Conservation (phyloP, 1,139 yeast genomes). For the Debaryomyces subglobosus region DNA sequence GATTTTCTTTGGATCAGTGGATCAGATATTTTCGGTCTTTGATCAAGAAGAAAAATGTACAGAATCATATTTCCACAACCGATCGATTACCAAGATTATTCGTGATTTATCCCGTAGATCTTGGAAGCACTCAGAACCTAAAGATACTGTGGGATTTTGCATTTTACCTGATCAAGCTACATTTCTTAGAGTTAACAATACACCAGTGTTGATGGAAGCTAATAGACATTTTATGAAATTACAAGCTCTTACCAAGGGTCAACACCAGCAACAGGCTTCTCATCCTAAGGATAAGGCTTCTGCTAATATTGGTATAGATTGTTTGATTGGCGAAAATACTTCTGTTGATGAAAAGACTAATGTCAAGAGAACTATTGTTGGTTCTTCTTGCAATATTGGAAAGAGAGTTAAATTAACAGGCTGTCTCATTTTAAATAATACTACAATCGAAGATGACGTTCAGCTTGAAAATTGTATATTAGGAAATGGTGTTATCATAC, state of each 20-base stretch:
- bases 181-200: constrained; percentile 76
- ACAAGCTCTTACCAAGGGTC: constrained; percentile 44
- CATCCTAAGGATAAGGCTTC: constrained; percentile 59
- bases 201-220: constrained; percentile 88
- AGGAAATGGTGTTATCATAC: constrained; percentile 68
- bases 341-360: constrained; percentile 75
- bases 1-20: constrained; percentile 70
- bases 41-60: constrained; percentile 35
- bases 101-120: constrained; percentile 90
- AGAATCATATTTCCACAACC: constrained; percentile 40
- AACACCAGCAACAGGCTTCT: constrained; percentile 32
- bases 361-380: constrained; percentile 80
- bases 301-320: constrained; percentile 87
- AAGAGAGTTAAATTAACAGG: constrained; percentile 87
- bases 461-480: constrained; percentile 86
- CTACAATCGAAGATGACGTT: constrained; percentile 78
- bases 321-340: constrained; percentile 66
- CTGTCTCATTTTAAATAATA: constrained; percentile 75
- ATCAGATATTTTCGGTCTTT: constrained; percentile 46
- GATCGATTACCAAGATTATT: constrained; percentile 69
- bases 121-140: constrained; percentile 74
- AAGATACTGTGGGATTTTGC: constrained; percentile 65
- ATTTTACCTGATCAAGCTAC: constrained; percentile 65
- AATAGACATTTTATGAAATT: constrained; percentile 73
- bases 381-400: constrained; percentile 77